These are phyloP conservation scores for Coemansia sp. DNA, from an alignment of 371 early-diverging fungal species.

Conservation along the genomic window DNA sequence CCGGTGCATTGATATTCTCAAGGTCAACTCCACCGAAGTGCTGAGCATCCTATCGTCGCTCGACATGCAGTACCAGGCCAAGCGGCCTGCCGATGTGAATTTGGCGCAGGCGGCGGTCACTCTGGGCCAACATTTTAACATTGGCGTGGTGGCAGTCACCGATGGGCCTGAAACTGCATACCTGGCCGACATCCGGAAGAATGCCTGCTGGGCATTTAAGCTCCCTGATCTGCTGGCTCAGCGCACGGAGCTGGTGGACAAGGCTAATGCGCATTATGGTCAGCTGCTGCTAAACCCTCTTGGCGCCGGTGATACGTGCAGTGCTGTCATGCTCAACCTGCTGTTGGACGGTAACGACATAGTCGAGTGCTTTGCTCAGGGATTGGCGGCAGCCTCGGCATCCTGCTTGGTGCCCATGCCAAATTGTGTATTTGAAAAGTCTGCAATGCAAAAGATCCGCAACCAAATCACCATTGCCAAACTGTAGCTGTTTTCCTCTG, in stretches of 20 bases:
- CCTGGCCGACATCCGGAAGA: neutral
- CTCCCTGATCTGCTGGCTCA: conserved; percentile 32
- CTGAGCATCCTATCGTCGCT: conserved; percentile 1
- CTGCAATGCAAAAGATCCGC: conserved; percentile 43
- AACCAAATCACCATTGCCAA: conserved; percentile 13
- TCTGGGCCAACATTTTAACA: conserved; percentile 10
- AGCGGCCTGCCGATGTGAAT: neutral
- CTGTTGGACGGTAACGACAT: conserved; percentile 40
- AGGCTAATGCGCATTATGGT: neutral
- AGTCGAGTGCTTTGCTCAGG: conserved; percentile 48
- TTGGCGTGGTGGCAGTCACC: conserved; percentile 49
- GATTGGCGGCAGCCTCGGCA: conserved; percentile 56
- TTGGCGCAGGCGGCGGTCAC: conserved; percentile 19
- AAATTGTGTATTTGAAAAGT: conserved; percentile 51
- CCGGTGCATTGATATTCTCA: conserved; percentile 49
- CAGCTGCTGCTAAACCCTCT: conserved; percentile 51
- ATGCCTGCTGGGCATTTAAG: conserved; percentile 4
- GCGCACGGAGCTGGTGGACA: conserved; percentile 14
- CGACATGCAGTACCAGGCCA: neutral
- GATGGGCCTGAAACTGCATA: conserved; percentile 47
- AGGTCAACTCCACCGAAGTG: conserved; percentile 51
- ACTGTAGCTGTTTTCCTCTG: neutral
- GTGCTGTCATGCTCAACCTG: conserved; percentile 51
- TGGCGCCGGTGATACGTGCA: conserved; percentile 59
- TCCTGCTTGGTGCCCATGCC: conserved; percentile 53